A percentile compares a stretch with the other conserved stretches of the same genome.
Conservation (phyloP, 2,329 filamentous ascomycete genomes). For the Cercospora zeae-maydis region DNA sequence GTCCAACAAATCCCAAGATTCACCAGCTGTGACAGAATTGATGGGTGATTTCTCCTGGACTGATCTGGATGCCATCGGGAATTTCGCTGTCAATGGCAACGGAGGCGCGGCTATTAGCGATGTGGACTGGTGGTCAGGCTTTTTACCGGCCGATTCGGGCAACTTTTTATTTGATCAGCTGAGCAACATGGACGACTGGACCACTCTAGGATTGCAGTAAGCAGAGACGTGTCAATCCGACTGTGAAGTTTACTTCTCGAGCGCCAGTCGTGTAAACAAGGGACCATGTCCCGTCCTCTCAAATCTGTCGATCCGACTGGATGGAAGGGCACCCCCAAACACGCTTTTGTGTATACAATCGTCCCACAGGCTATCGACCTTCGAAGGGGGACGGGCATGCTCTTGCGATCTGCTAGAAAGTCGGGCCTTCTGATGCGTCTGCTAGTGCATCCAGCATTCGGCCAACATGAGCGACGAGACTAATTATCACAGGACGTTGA, state of each 20-base stretch:
- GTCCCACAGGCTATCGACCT: background rate
- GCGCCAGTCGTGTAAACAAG: background rate
- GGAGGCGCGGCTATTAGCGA: slow-evolving; percentile 31
- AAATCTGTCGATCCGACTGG: background rate
- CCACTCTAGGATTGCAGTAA: slow-evolving; percentile 29
- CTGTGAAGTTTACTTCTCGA: background rate
- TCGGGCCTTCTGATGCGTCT: no score
- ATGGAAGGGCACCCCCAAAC: background rate
- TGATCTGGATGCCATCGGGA: slow-evolving; percentile 47
- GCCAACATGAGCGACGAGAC: background rate
- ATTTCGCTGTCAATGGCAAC: slow-evolving; percentile 47
- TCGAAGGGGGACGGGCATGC: background rate
- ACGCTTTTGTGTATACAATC: background rate
- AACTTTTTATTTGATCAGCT: slow-evolving; percentile 35
- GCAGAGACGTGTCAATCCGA: background rate
- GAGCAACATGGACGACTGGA: slow-evolving; percentile 35
- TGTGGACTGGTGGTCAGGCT: slow-evolving; percentile 39
- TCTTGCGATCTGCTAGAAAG: background rate
- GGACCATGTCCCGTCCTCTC: background rate
- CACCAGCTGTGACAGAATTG: slow-evolving; percentile 43
- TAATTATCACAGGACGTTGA: background rate
- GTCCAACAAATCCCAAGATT: slow-evolving; percentile 33
- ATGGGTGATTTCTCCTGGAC: slow-evolving; percentile 52
- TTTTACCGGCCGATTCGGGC: slow-evolving; percentile 37
- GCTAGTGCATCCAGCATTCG: background rate